A percentile compares a stretch with the other conserved stretches of the same genome.
These are phyloP conservation scores for Dendrobium officinale DNA, from an alignment of 106 monocot species.

Conservation along the genomic window DNA sequence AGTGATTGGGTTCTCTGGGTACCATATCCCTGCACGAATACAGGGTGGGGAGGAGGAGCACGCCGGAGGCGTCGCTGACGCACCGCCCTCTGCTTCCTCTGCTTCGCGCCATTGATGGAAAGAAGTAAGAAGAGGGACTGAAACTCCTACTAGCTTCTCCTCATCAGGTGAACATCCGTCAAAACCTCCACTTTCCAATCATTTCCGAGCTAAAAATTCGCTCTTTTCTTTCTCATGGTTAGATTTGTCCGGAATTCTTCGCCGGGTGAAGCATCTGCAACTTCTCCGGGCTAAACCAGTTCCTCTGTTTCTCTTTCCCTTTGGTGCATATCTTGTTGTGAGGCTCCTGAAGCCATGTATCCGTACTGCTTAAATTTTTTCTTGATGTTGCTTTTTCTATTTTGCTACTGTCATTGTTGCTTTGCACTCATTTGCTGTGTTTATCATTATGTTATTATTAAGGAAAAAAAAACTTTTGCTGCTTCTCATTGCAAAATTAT, in stretches of 20 bases:
- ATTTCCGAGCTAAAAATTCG: not conserved
- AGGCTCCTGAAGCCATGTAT: not conserved
- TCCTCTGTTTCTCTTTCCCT: slow-evolving; percentile 3
- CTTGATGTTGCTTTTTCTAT: not conserved
- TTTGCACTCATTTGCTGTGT: not conserved
- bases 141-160: not conserved
- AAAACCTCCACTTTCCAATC: not conserved
- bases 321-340: slow-evolving; percentile 3
- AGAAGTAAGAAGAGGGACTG: not conserved
- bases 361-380: not conserved
- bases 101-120: slow-evolving; percentile 44
- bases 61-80: slow-evolving; percentile 31
- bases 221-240: not conserved
- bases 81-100: slow-evolving; percentile 50
- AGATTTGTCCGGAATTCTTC: not conserved
- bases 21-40: slow-evolving; percentile 72
- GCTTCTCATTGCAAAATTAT: not conserved
- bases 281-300: not conserved
- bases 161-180: not conserved
- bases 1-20: slow-evolving; percentile 46
- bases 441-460: not conserved
- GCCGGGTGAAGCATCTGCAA: not conserved
- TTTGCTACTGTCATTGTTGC: not conserved
- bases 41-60: slow-evolving; percentile 79
- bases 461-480: not conserved